Evolutionary conservation across 1,284 basidiomycete genomes (phyloP).

Genomic region (Ceratobasidium sp.): DNA sequence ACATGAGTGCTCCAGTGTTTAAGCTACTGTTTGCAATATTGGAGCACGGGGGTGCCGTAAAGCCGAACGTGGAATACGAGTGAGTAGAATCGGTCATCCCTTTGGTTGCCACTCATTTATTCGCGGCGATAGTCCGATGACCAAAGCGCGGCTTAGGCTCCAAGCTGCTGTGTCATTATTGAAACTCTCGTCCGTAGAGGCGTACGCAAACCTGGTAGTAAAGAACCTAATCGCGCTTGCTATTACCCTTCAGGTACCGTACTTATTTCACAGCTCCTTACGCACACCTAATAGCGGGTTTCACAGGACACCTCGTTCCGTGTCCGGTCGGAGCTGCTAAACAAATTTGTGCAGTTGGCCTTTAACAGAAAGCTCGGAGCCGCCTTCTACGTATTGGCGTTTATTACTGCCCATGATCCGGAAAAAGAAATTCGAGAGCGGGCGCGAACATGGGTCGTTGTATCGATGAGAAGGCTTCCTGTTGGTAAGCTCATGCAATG

Average conservation of each 20-base stretch:
- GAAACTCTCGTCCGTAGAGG: constrained; percentile 75
- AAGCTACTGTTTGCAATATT: constrained; percentile 78
- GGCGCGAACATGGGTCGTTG: constrained; percentile 67
- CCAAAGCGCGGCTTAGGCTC: constrained; percentile 77
- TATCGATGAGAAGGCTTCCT: constrained; percentile 61
- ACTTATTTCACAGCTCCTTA: constrained; percentile 4
- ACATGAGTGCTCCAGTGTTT: constrained; percentile 76
- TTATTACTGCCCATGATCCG: constrained; percentile 92
- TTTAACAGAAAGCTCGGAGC: constrained; percentile 70
- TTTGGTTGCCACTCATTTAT: constrained; percentile 8
- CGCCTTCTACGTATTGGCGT: constrained; percentile 84
- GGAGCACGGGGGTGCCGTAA: constrained; percentile 71
- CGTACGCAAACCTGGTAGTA: constrained; percentile 69
- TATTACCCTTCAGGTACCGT: constrained; percentile 78
- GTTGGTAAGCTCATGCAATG: constrained; percentile 57
- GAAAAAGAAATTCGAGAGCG: constrained; percentile 76
- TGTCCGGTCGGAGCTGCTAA: constrained; percentile 82
- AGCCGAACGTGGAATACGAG: constrained; percentile 68
- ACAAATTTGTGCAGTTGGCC: constrained; percentile 75
- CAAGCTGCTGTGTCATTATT: constrained; percentile 84
- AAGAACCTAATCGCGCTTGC: constrained; percentile 77
- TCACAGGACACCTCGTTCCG: constrained; percentile 85
- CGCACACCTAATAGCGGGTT: constrained; percentile 7
- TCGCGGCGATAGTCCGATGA: constrained; percentile 60
- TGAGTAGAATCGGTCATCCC: constrained; percentile 55